These are phyloP conservation scores for Leccinum barrowsii DNA, from an alignment of 768 basidiomycete genomes.

Conservation along the genomic window DNA sequence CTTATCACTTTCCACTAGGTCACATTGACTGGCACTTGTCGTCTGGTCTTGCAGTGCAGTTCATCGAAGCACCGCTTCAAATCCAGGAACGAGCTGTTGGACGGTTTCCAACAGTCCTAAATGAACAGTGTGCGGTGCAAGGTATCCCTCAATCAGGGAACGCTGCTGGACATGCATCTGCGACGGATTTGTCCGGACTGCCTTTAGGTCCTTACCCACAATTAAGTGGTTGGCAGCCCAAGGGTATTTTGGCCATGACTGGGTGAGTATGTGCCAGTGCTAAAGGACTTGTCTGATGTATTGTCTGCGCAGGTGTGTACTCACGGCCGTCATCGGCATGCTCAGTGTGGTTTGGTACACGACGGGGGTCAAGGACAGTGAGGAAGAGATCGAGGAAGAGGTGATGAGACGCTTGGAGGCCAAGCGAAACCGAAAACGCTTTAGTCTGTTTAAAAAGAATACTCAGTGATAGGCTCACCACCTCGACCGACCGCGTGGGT, in stretches of 20 bases:
- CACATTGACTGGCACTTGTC: constrained; percentile 88
- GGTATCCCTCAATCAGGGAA: constrained; percentile 69
- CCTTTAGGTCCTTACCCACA: constrained; percentile 70
- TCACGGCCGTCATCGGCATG: constrained; percentile 85
- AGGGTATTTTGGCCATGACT: constrained; percentile 73
- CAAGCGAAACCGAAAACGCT: constrained; percentile 52
- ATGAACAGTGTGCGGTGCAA: constrained; percentile 69
- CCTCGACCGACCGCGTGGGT: background rate
- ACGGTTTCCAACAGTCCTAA: constrained; percentile 53
- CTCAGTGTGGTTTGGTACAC: constrained; percentile 82
- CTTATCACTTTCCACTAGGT: constrained; percentile 36
- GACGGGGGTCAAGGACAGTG: constrained; percentile 66
- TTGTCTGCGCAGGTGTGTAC: constrained; percentile 58
- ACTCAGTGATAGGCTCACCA: background rate
- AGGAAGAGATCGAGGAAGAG: constrained; percentile 79
- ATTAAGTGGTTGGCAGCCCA: constrained; percentile 65
- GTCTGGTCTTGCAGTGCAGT: constrained; percentile 77
- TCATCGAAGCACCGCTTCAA: constrained; percentile 77
- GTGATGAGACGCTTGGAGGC: constrained; percentile 50
- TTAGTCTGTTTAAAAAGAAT: constrained; percentile 31
- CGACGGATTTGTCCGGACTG: constrained; percentile 66
- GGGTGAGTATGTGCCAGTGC: constrained; percentile 41
- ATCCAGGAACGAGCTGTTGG: constrained; percentile 51
- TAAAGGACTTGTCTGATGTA: constrained; percentile 1
- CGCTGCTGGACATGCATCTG: constrained; percentile 74